Base-by-base conservation (phyloP, 2,329 filamentous ascomycete genomes). In the Claviceps sp. region DNA sequence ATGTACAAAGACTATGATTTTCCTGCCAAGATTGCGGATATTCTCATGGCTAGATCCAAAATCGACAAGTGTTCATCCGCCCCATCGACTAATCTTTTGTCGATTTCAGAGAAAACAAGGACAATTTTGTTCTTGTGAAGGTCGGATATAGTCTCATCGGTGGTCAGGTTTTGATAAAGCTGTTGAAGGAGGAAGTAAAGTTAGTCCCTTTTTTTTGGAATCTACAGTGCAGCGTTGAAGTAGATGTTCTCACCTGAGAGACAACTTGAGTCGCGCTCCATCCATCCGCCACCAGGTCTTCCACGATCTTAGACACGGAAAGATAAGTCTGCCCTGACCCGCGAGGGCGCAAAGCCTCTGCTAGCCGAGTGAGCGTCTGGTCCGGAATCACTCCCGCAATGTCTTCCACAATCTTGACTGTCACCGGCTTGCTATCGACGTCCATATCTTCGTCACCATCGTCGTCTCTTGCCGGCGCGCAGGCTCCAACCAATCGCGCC, bases 191-290 rank as follows among this genome's bases (percentile, higher is more conserved):
- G 18, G 11, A 1, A 34, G 30, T 1, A 4, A 37, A 9, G 26
- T 58, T 52, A 60, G 61, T 54, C 48, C 45, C 3, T 24, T 42
- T 8, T 18, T 14, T 6, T 20, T 16, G 24, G 24, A 34, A 34
- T 11, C 30, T 34, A 34, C 43, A 30, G 24, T n/a, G 13, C 24
- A 30, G 22, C n/a, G 5, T 45, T 37, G 13, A 34, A 50, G 22
- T 24, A 22, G 24, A 20, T 18, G 20, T 16, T 20, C 72, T 67
- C 70, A 86, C 84, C 76, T 95, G 89, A 18, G 78, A 73, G 40
- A 97, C 77, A 26, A 96, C 80, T 68, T 97, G 93, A 6, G 84
- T 82, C 24, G 91, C 93, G 65, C 90, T 96, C 91, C 93, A 98
- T 8, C 93, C 93, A 70, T 97, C 93, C 0, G 91, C 91, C 47